Conservation (phyloP, 768 basidiomycete genomes). For the Boletellus sp. region DNA sequence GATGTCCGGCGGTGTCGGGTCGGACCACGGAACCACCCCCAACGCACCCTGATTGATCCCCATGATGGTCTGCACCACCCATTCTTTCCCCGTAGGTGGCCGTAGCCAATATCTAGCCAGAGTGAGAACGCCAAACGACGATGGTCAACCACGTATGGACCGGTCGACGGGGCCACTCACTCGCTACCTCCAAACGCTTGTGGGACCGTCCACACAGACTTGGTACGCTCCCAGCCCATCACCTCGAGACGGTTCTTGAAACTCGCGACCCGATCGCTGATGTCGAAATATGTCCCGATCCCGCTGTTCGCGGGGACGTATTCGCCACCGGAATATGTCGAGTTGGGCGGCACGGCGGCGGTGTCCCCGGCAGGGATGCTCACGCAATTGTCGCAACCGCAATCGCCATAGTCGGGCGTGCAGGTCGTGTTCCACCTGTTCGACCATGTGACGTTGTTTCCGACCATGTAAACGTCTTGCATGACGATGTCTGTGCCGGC, state of each 20-base stretch:
- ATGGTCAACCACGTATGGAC: no score
- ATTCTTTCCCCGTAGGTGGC: constrained; percentile 66
- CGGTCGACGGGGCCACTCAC: constrained; percentile 24
- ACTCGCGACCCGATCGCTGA: constrained; percentile 62
- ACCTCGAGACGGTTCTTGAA: constrained; percentile 56
- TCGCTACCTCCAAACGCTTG: constrained; percentile 60
- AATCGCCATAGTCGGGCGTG: constrained; percentile 64
- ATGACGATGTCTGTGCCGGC: constrained; percentile 66
- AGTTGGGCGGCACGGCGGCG: constrained; percentile 25
- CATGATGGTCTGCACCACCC: constrained; percentile 58
- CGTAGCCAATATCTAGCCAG: constrained; percentile 54
- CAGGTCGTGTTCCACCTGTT: constrained; percentile 59
- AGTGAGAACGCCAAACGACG: not conserved
- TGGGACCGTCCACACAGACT: constrained; percentile 76
- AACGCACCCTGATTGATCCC: constrained; percentile 69
- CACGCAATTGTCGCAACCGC: constrained; percentile 67
- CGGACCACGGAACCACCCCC: constrained; percentile 49
- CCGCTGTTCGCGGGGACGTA: constrained; percentile 30
- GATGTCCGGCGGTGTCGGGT: constrained; percentile 52
- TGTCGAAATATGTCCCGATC: constrained; percentile 53
- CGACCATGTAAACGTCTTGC: constrained; percentile 53
- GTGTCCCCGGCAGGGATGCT: constrained; percentile 41
- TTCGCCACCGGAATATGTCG: constrained; percentile 13
- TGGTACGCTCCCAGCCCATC: constrained; percentile 65
- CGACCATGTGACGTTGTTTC: constrained; percentile 64